Evolutionary conservation across 768 basidiomycete genomes (phyloP), one percentile per base, ranked within the genome.

Genomic region (Serendipita sp.): DNA sequence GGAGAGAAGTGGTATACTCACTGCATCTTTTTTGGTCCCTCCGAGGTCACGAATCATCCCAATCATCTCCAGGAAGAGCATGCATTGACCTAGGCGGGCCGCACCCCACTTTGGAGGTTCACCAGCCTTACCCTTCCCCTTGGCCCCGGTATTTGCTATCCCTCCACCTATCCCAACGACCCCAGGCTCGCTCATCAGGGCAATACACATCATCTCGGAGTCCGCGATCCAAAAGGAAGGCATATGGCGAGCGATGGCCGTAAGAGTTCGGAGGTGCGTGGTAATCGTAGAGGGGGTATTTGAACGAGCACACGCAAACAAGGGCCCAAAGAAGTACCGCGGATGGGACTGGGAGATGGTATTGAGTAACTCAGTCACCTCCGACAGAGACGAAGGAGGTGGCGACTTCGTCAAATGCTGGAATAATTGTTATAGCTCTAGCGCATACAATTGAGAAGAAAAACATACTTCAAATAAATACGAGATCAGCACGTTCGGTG

Each of bases 131-230:
- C 51, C 41, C 44, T 70, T 67, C 13, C 65, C 63, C n/a, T 58
- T 65, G 44, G 66, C 60, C 33, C 68, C 51, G 61, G 65, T 62
- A 66, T 71, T 61, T 68, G 65, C 61, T 11, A 69, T 71, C 4
- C 68, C 69, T 34, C 58, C 60, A 20, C 20, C 45, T 5, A 48
- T 48, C 31, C 58, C 60, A 20, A 28, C 45, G 9, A 48, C 26
- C 42, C 64, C 65, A 7, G 75, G 70, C 64, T 81, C 80, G 63
- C 78, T 81, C 77, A 85, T 79, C 43, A 88, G 68, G 9, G 83
- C 86, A 2, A 88, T 77, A 2, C 82, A 76, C 67, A 88, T 74
- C 86, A 90, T 89, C 67, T 88, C 87, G 3, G 82, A 75, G 69
- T 88, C 82, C 24, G 79, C 76, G 14, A 76, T 75, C 86, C 85